These are phyloP conservation scores for Incumbomyces delicatus DNA, from an alignment of 2,329 filamentous ascomycete genomes.

Conservation along the genomic window DNA sequence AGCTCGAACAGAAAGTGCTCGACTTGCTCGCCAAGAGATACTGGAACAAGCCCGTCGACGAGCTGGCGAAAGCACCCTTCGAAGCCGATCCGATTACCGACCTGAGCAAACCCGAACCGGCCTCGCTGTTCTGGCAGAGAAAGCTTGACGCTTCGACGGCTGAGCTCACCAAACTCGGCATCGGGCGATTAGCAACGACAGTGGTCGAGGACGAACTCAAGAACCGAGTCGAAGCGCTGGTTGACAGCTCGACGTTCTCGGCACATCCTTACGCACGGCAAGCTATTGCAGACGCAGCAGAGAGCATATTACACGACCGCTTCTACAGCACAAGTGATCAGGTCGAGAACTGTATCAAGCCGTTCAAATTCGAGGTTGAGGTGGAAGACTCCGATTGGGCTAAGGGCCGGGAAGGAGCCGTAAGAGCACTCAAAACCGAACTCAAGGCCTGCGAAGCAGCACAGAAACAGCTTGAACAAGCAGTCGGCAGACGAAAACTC, in stretches of 20 bases:
- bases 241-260: conserved; percentile 72
- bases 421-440: conserved; percentile 73
- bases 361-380: conserved; percentile 96
- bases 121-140: conserved; percentile 83
- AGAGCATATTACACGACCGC: conserved; percentile 80
- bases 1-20: conserved; percentile 88
- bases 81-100: conserved; percentile 66
- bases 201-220: conserved; percentile 86
- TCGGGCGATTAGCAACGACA: conserved; percentile 83
- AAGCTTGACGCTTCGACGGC: conserved; percentile 90
- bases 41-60: conserved; percentile 93
- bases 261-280: conserved; percentile 85
- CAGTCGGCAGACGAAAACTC: conserved; percentile 72
- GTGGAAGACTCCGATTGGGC: conserved; percentile 84
- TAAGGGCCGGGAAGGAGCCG: conserved; percentile 73
- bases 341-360: conserved; percentile 97
- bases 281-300: conserved; percentile 85
- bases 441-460: conserved; percentile 74
- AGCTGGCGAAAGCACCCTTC: conserved; percentile 55
- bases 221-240: conserved; percentile 66
- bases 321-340: conserved; percentile 97
- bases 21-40: conserved; percentile 88
- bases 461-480: conserved; percentile 62
- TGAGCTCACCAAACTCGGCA: conserved; percentile 83
- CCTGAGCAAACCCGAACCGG: conserved; percentile 73